Conservation (phyloP, 75 land plant species). For the Picea sitchensis region DNA sequence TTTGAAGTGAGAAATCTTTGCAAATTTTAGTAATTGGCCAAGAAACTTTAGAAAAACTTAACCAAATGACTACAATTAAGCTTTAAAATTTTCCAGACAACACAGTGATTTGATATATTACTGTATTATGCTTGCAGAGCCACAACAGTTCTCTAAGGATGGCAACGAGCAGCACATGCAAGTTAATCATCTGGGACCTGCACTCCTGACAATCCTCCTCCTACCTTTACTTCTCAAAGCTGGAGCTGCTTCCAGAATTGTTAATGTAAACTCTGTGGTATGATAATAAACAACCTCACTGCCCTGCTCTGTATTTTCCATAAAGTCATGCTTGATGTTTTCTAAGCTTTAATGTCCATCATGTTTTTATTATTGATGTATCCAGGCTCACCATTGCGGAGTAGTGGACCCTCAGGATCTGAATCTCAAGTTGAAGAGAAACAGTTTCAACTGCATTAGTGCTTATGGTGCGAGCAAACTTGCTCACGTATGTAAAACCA, state of each 20-base stretch:
- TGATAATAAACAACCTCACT: neutral
- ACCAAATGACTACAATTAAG: too few relatives aligned
- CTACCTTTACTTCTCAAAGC: slow-evolving; percentile 41
- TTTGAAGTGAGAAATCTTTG: neutral
- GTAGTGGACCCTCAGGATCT: slow-evolving; percentile 21
- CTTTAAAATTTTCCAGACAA: too few relatives aligned
- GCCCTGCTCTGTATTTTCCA: too few relatives aligned
- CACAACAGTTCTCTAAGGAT: slow-evolving; percentile 41
- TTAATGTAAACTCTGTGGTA: slow-evolving; percentile 58
- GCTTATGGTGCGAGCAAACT: slow-evolving; percentile 33
- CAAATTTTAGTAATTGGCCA: too few relatives aligned
- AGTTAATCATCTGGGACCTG: slow-evolving; percentile 59
- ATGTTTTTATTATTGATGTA: too few relatives aligned
- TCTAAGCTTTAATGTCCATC: too few relatives aligned
- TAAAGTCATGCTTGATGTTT: too few relatives aligned
- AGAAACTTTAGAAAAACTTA: too few relatives aligned
- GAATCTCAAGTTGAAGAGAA: neutral
- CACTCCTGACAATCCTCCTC: slow-evolving; percentile 44
- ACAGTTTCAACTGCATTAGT: slow-evolving; percentile 7
- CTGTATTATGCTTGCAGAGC: slow-evolving; percentile 4
- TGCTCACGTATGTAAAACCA: slow-evolving; percentile 18
- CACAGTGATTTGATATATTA: too few relatives aligned
- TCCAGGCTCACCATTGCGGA: slow-evolving; percentile 19
- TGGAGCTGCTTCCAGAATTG: slow-evolving; percentile 24
- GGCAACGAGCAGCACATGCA: slow-evolving; percentile 55